phyloP scores from a whole-genome alignment of 345 rosid genomes.

The Lenwebbia sp. region DNA sequence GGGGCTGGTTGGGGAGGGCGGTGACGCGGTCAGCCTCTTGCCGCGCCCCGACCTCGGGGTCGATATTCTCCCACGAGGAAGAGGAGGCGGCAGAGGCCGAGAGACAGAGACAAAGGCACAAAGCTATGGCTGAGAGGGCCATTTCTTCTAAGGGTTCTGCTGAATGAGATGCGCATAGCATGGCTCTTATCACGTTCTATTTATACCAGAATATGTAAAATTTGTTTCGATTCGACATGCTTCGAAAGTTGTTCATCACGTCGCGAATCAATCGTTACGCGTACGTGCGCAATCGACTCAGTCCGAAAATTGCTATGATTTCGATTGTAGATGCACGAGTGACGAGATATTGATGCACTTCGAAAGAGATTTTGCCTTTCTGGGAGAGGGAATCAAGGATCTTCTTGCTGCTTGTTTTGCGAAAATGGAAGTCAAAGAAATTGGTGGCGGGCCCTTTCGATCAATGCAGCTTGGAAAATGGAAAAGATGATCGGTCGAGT shows the following conservation, averaged over 20 bases:
- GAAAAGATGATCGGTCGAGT: too few species aligned
- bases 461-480: neutral
- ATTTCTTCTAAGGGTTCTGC: neutral
- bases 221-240: too few species aligned
- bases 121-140: neutral
- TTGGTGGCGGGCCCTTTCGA: neutral
- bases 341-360: too few species aligned
- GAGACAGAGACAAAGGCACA: neutral
- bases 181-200: neutral
- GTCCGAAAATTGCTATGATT: too few species aligned
- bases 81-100: neutral
- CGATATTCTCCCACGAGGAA: neutral
- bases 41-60: neutral
- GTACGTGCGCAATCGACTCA: too few species aligned
- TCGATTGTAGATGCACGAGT: too few species aligned
- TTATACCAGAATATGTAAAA: too few species aligned
- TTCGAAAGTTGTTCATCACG: too few species aligned
- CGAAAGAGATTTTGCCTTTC: too few species aligned
- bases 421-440: neutral
- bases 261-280: too few species aligned
- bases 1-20: conserved; percentile 50
- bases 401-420: too few species aligned
- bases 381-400: too few species aligned
- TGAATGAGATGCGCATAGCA: neutral
- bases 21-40: conserved; percentile 37